Percentiles rank a stretch among this genome's conserved stretches.
Conservation (phyloP, 176 grass and related monocot species). For the Paspalum vaginatum region DNA sequence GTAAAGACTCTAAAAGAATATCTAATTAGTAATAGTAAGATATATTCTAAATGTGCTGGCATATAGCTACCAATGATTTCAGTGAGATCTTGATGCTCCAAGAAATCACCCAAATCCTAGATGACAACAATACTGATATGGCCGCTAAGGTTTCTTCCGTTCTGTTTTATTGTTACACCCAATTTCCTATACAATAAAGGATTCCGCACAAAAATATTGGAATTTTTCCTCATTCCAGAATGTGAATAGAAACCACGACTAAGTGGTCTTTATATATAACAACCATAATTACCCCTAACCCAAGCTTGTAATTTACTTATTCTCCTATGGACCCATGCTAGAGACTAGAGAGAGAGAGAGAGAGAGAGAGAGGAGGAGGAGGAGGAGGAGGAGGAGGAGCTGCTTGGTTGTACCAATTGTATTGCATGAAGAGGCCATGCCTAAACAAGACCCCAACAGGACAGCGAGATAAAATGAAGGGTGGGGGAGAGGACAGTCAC, state of each 20-base stretch:
- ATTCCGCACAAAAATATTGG: background rate
- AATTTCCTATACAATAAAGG: background rate
- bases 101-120: no score
- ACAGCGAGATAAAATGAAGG: slow-evolving; percentile 25
- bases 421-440: slow-evolving; percentile 3
- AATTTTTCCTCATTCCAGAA: background rate
- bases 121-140: no score
- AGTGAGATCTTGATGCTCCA: no score
- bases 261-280: background rate
- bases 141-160: background rate
- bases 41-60: no score
- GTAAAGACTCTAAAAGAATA: no score
- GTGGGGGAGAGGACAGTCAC: background rate
- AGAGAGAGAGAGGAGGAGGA: background rate
- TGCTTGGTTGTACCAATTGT: background rate
- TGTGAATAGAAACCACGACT: no score
- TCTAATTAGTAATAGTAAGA: no score
- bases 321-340: background rate
- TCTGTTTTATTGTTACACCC: background rate
- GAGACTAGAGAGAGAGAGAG: no score
- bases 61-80: no score
- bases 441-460: slow-evolving; percentile 15
- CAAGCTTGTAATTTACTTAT: slow-evolving; percentile 15
- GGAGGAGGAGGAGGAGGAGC: background rate
- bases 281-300: background rate